Base-by-base conservation (phyloP, 768 basidiomycete species). In the Mycena capillaripes region DNA sequence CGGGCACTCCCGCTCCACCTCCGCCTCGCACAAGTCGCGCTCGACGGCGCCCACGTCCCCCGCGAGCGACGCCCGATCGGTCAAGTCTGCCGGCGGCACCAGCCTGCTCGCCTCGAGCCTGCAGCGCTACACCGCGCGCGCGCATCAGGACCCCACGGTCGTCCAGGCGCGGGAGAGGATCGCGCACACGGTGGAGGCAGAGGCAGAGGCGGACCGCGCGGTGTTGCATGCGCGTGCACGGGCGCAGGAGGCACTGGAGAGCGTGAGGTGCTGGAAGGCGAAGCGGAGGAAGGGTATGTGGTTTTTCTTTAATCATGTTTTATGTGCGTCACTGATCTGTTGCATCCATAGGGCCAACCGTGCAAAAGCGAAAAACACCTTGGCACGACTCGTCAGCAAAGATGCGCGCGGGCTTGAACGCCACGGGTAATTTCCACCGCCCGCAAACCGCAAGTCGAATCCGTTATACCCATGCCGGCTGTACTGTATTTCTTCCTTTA, bases 281-380 rank as follows among this genome's bases (percentile, higher is more conserved):
- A 90, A 71, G 87, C 86, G 4, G 50, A 82, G 29, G 86, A 88
- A 77, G 89, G 89, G 89, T 90, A 78, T 78, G 89, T 78, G 75
- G 17, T 55, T 14, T 9, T 25, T 52, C 48, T 57, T 52, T n/a
- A n/a, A n/a, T 25, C 60, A 56, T 58, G 8, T 16, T 16, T 40
- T 29, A 6, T 29, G 27, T 19, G 12, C 29, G 32, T 27, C 48
- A 53, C 29, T 64, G 59, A 61, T 75, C 4, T 29, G 73, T 61
- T 25, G n/a, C 38, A 38, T 46, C 44, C 73, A n/a, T 74, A 89
- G 89, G 34, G 82, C 85, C 29, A 80, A 78, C 36, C 87, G 86
- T 55, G 89, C 88, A 16, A 87, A 87, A 78, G 84, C 85, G 9
- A 90, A 89, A 74, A 87, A 88, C 70, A 85, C 84, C 16, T 86